A percentile compares a stretch with the other conserved stretches of the same genome.
Evolutionary conservation across 2,329 filamentous ascomycete genomes (phyloP).

Genomic region (Diaporthe eres): DNA sequence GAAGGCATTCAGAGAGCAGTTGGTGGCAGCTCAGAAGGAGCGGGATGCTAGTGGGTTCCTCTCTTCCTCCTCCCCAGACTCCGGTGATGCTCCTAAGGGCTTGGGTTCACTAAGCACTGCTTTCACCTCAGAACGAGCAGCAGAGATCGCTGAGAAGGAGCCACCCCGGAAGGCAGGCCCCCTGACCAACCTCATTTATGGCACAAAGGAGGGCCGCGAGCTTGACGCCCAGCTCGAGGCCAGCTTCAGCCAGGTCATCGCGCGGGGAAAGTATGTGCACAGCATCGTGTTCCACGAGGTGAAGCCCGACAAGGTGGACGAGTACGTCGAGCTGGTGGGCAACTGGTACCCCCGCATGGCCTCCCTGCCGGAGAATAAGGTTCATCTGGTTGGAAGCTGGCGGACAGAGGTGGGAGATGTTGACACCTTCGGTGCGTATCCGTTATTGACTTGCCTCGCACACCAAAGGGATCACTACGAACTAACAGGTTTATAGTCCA

Average conservation of each 20-base stretch:
- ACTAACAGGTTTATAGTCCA: slow-evolving; percentile 74
- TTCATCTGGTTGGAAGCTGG: slow-evolving; percentile 98
- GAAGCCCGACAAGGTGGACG: slow-evolving; percentile 94
- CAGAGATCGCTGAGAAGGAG: slow-evolving; percentile 70
- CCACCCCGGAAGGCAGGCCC: slow-evolving; percentile 78
- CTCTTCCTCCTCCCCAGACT: slow-evolving; percentile 58
- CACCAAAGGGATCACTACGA: slow-evolving; percentile 1
- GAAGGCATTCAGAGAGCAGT: slow-evolving; percentile 86
- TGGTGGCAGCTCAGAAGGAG: slow-evolving; percentile 83
- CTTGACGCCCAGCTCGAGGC: slow-evolving; percentile 96
- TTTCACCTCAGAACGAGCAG: slow-evolving; percentile 63
- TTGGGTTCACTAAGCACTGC: slow-evolving; percentile 73
- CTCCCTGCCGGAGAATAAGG: slow-evolving; percentile 86
- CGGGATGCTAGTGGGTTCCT: slow-evolving; percentile 84
- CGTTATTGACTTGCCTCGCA: not conserved
- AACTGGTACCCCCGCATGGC: slow-evolving; percentile 95
- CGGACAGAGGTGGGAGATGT: slow-evolving; percentile 97
- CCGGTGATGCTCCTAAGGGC: slow-evolving; percentile 62
- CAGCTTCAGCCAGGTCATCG: slow-evolving; percentile 93
- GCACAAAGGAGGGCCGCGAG: slow-evolving; percentile 94
- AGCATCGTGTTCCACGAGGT: slow-evolving; percentile 98
- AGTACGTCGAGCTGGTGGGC: slow-evolving; percentile 92
- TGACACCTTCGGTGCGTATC: slow-evolving; percentile 87
- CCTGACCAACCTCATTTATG: slow-evolving; percentile 92
- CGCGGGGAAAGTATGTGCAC: slow-evolving; percentile 97